Evolutionary conservation across 2,329 filamentous ascomycete genomes (phyloP).

Genomic region (Alternaria sp.): DNA sequence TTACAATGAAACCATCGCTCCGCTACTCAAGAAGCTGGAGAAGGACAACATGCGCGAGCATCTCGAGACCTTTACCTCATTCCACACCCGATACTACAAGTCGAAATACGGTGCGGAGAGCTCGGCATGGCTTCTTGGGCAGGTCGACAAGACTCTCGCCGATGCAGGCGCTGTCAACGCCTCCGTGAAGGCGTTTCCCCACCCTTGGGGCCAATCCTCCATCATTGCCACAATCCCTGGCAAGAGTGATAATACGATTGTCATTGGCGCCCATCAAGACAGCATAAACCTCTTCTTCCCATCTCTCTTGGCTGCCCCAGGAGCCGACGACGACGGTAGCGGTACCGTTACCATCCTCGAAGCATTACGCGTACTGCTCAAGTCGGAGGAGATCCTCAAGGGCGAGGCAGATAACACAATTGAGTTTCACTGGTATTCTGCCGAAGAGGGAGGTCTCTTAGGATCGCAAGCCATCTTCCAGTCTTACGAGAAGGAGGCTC

Average conservation of each 20-base stretch:
- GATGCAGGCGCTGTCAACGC: conserved; percentile 76
- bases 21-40: conserved; percentile 73
- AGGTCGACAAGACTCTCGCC: conserved; percentile 76
- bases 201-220: conserved; percentile 88
- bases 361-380: conserved; percentile 81
- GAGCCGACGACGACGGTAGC: conserved; percentile 94
- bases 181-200: conserved; percentile 76
- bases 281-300: conserved; percentile 94
- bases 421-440: conserved; percentile 97
- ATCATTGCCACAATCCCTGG: conserved; percentile 94
- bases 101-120: conserved; percentile 82
- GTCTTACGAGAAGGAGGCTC: conserved; percentile 75
- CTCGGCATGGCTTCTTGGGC: conserved; percentile 83
- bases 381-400: conserved; percentile 72
- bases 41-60: conserved; percentile 81
- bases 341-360: conserved; percentile 95
- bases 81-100: conserved; percentile 85
- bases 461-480: conserved; percentile 91
- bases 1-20: conserved; percentile 71
- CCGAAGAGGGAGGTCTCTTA: conserved; percentile 86
- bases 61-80: conserved; percentile 79
- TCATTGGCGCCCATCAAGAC: conserved; percentile 83
- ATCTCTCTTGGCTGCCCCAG: conserved; percentile 82
- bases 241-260: conserved; percentile 81
- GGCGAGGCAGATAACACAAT: conserved; percentile 84